phyloP scores from a whole-genome alignment of 441 rosid genomes.

The Biscutella laevigata region DNA sequence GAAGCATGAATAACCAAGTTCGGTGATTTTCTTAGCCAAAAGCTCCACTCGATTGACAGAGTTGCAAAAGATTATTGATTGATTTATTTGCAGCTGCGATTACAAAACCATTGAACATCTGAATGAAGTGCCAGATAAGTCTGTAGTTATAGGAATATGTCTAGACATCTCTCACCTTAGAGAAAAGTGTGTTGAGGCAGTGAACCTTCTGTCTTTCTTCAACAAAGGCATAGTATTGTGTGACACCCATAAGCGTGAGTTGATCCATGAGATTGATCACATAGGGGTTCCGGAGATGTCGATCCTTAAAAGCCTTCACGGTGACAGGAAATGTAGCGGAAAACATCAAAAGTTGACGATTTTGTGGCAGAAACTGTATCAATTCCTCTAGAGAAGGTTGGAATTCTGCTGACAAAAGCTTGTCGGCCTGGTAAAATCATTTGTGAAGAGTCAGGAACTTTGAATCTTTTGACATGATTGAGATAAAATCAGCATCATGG shows the following conservation, averaged over 20 bases:
- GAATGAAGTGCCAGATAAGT: background rate
- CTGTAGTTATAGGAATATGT: background rate
- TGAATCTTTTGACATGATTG: constrained; percentile 19
- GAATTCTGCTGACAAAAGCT: constrained; percentile 84
- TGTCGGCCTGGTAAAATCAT: constrained; percentile 61
- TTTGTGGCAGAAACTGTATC: constrained; percentile 63
- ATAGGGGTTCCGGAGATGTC: constrained; percentile 65
- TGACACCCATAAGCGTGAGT: constrained; percentile 82
- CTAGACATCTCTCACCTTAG: constrained; percentile 48
- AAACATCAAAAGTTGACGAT: constrained; percentile 79
- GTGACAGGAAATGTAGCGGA: constrained; percentile 92
- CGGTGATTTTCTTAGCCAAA: constrained; percentile 89
- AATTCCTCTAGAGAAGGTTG: constrained; percentile 83
- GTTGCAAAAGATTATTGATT: constrained; percentile 85
- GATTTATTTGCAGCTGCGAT: constrained; percentile 86
- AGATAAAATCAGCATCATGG: background rate
- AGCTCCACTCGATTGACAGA: constrained; percentile 89
- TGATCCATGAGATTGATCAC: constrained; percentile 91
- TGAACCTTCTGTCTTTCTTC: constrained; percentile 97
- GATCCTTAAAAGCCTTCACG: constrained; percentile 82
- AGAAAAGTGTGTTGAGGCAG: constrained; percentile 88
- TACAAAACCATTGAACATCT: background rate
- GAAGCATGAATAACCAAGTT: constrained; percentile 90
- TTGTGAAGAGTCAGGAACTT: constrained; percentile 18
- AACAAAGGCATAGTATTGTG: constrained; percentile 85